Conservation (phyloP, 2,329 filamentous ascomycete genomes). For the Aspergillus latus region DNA sequence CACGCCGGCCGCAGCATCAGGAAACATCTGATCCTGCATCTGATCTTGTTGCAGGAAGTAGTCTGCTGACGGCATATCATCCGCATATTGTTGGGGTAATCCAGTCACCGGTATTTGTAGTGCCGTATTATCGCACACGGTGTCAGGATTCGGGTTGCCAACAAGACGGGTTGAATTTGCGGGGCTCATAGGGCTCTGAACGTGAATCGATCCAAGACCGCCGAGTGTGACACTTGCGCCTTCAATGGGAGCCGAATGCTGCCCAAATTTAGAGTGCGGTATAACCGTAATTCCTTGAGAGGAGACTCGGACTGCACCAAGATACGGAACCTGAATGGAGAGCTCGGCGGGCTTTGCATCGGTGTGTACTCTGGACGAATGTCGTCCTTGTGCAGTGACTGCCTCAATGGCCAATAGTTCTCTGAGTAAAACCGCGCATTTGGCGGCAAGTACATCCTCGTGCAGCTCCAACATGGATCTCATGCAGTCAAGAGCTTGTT, state of each 20-base stretch:
- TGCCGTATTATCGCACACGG: neutral
- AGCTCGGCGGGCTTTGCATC: neutral
- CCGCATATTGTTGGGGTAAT: neutral
- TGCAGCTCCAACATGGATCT: constrained; percentile 27
- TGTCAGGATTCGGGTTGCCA: neutral
- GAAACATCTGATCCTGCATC: neutral
- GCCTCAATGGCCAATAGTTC: constrained; percentile 22
- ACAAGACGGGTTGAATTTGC: neutral
- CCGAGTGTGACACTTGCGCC: neutral
- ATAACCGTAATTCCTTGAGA: neutral
- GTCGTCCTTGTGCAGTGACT: neutral
- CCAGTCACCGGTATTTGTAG: neutral
- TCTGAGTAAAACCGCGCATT: constrained; percentile 22
- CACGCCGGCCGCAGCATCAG: neutral
- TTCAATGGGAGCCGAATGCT: neutral
- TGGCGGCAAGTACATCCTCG: constrained; percentile 32
- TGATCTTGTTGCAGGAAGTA: neutral
- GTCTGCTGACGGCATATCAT: neutral
- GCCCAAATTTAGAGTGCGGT: neutral
- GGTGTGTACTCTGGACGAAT: neutral
- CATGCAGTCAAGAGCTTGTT: constrained; percentile 41
- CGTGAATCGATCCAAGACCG: neutral
- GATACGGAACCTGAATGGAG: neutral
- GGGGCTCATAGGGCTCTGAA: neutral
- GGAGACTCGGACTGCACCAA: neutral